Evolutionary conservation across 345 rosid genomes (phyloP).

Genomic region (Pugionium dolabratum): DNA sequence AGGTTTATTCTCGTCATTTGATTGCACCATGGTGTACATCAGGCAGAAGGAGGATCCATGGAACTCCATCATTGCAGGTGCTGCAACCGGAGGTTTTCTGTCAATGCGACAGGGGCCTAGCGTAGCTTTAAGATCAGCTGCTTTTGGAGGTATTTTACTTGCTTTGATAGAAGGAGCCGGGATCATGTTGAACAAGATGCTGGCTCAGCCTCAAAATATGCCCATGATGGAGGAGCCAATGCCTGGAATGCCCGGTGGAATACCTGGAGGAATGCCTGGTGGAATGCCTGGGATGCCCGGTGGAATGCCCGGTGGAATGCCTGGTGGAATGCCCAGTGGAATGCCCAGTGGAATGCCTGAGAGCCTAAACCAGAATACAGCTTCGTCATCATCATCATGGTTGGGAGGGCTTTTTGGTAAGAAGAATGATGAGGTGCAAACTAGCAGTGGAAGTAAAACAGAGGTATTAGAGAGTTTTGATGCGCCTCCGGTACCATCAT

Average conservation of each 20-base stretch:
- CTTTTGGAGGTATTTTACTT: slow-evolving; percentile 64
- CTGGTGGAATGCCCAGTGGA: not conserved
- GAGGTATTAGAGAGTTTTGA: slow-evolving; percentile 78
- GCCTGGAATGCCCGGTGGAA: slow-evolving; percentile 23
- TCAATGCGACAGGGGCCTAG: slow-evolving; percentile 69
- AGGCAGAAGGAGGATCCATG: slow-evolving; percentile 90
- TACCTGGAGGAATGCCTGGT: slow-evolving; percentile 35
- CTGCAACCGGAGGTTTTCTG: slow-evolving; percentile 80
- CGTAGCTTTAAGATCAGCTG: slow-evolving; percentile 56
- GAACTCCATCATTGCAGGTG: slow-evolving; percentile 84
- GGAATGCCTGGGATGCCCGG: slow-evolving; percentile 15
- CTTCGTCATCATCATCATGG: slow-evolving; percentile 50
- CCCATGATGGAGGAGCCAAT: slow-evolving; percentile 51
- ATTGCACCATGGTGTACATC: slow-evolving; percentile 73
- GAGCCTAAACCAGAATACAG: slow-evolving; percentile 27
- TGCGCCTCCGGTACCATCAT: slow-evolving; percentile 79
- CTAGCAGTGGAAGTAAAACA: slow-evolving; percentile 48
- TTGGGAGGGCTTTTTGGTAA: slow-evolving; percentile 60
- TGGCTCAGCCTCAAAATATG: slow-evolving; percentile 49
- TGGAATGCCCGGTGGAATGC: slow-evolving; percentile 38
- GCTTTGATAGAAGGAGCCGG: slow-evolving; percentile 87
- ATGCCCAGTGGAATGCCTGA: slow-evolving; percentile 30
- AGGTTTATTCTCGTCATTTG: slow-evolving; percentile 74
- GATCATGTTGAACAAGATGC: slow-evolving; percentile 64
- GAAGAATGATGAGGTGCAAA: slow-evolving; percentile 45